These are phyloP conservation scores for Albatrellus ellisii DNA, from an alignment of 768 basidiomycete genomes.

Conservation along the genomic window DNA sequence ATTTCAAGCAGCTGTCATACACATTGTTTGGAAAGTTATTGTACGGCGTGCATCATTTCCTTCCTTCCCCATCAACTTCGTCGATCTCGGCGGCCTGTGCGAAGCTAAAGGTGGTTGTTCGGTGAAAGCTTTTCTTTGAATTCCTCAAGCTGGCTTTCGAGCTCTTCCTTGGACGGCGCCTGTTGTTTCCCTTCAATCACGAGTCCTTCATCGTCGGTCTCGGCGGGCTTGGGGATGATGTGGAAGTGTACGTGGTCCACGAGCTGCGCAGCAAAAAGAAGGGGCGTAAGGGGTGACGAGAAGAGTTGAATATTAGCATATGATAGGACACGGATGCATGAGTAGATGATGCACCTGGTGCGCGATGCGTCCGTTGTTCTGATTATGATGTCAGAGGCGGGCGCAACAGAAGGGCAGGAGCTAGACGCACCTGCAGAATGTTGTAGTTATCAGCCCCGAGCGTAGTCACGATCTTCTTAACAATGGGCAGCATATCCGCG, in stretches of 20 bases:
- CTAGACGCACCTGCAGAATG: constrained; percentile 45
- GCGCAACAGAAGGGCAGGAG: background rate
- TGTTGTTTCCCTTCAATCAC: constrained; percentile 71
- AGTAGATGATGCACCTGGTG: constrained; percentile 22
- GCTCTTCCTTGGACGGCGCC: constrained; percentile 45
- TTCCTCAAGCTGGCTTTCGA: constrained; percentile 44
- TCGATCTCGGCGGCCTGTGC: no score
- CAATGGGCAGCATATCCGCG: constrained; percentile 59
- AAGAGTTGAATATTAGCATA: background rate
- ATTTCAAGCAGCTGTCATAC: no score
- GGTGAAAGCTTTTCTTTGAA: constrained; percentile 45
- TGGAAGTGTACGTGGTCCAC: constrained; percentile 92
- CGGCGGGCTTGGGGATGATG: constrained; percentile 81
- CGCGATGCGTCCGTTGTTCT: constrained; percentile 59
- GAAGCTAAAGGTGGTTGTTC: no score
- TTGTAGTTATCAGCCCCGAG: constrained; percentile 74
- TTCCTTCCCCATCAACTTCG: no score
- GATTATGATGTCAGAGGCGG: background rate
- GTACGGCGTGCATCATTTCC: no score
- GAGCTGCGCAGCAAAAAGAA: constrained; percentile 23
- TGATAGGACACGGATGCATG: background rate
- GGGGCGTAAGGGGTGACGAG: no score
- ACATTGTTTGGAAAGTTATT: no score
- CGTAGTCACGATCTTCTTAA: constrained; percentile 80
- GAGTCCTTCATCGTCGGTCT: constrained; percentile 54